Evolutionary conservation across 345 rosid species (phyloP).

Genomic region (Aethionema arabicum): DNA sequence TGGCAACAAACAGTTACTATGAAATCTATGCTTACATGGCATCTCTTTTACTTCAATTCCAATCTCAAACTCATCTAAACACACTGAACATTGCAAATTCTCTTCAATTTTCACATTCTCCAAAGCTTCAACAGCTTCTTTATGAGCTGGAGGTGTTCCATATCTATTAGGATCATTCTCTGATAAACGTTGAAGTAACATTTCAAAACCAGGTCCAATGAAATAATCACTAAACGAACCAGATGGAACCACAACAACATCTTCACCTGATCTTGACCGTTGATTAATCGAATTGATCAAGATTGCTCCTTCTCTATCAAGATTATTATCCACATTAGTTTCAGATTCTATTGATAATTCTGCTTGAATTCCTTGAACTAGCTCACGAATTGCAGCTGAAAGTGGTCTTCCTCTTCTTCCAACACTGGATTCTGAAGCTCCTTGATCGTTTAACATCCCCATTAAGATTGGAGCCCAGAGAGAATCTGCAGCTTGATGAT

Average conservation of each 20-base stretch:
- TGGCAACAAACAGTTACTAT: slow-evolving; percentile 64
- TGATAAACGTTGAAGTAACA: slow-evolving; percentile 73
- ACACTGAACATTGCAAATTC: slow-evolving; percentile 66
- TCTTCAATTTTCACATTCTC: slow-evolving; percentile 49
- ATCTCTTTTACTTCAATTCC: slow-evolving; percentile 70
- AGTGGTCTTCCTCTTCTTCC: slow-evolving; percentile 55
- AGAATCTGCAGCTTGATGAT: slow-evolving; percentile 30
- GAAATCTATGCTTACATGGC: slow-evolving; percentile 94
- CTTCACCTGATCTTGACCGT: slow-evolving; percentile 51
- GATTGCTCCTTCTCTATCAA: slow-evolving; percentile 44
- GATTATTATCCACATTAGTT: slow-evolving; percentile 41
- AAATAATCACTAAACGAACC: slow-evolving; percentile 78
- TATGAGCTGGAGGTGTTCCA: slow-evolving; percentile 83
- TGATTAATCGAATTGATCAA: slow-evolving; percentile 54
- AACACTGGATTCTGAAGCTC: slow-evolving; percentile 10
- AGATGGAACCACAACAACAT: slow-evolving; percentile 24
- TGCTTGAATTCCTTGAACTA: slow-evolving; percentile 70
- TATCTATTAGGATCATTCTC: slow-evolving; percentile 71
- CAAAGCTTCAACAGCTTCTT: slow-evolving; percentile 69
- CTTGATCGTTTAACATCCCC: slow-evolving; percentile 63
- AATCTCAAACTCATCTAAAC: slow-evolving; percentile 78
- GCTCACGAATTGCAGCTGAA: slow-evolving; percentile 57
- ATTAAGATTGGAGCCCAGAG: slow-evolving; percentile 79
- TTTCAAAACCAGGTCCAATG: slow-evolving; percentile 75
- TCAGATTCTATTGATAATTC: slow-evolving; percentile 56